Evolutionary conservation across 78 protist species (phyloP), one percentile per base, ranked within the genome.

Genomic region (Dictyostelium purpureum): DNA sequence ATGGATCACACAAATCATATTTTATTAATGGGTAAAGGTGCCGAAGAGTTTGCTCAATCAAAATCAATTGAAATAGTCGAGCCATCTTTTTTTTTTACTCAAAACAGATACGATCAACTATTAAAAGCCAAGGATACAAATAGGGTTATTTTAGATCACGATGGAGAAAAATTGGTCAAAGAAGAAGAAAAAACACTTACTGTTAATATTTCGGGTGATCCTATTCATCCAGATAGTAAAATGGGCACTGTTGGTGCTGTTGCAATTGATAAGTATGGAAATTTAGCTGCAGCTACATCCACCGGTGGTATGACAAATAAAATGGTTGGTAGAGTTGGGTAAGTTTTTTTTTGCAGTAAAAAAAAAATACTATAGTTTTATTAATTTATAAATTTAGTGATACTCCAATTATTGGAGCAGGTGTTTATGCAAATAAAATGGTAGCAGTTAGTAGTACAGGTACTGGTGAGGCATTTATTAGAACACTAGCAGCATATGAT

Each of bases 301-400:
- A 95, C 96, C 11, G 96, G 96, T 49, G 96, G 96, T 26, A 90
- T 80, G 93, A 90, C 96, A 21, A 90, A 89, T 71, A 95, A 95
- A 75, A 85, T 74, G 88, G 45, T 16, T 37, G 96, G 96, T 6
- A 90, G 96, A 65, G 78, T 95, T 16, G 96, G 96, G n/a, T n/a
- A n/a, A n/a, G n/a, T n/a, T n/a, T n/a, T n/a, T n/a, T n/a, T n/a
- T n/a, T n/a, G n/a, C n/a, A n/a, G n/a, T n/a, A n/a, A n/a, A n/a
- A n/a, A n/a, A n/a, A n/a, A n/a, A n/a, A n/a, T n/a, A n/a, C n/a
- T n/a, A n/a, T n/a, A n/a, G n/a, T n/a, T n/a, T n/a, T n/a, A n/a
- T n/a, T n/a, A n/a, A n/a, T n/a, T n/a, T n/a, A n/a, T n/a, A n/a
- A n/a, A n/a, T n/a, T n/a, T n/a, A n/a, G n/a, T 14, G 96, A 95